These are phyloP conservation scores for Peronospora belbahrii DNA, from an alignment of 352 stramenopile genomes.

Conservation along the genomic window DNA sequence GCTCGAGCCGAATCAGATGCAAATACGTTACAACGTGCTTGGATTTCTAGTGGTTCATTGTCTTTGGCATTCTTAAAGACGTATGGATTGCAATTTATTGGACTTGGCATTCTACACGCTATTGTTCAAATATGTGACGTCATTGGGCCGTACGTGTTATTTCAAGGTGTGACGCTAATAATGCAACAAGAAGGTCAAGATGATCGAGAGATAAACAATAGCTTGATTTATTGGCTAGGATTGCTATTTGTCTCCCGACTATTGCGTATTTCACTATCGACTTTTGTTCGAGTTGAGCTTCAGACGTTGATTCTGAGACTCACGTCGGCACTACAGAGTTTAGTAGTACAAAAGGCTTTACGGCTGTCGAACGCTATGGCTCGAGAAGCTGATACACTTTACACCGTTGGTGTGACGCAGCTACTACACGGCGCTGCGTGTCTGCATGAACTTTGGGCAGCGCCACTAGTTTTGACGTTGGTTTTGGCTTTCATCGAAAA, in stretches of 20 bases:
- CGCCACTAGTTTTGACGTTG: constrained; percentile 43
- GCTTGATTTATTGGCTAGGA: constrained; percentile 51
- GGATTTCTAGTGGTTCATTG: constrained; percentile 50
- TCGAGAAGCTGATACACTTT: constrained; percentile 45
- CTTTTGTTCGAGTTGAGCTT: constrained; percentile 53
- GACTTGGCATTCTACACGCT: constrained; percentile 36
- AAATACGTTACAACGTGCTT: constrained; percentile 47
- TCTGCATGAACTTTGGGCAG: constrained; percentile 67
- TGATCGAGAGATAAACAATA: constrained; percentile 4
- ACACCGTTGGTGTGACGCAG: constrained; percentile 51
- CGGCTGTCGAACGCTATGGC: constrained; percentile 28
- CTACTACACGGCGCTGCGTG: constrained; percentile 53
- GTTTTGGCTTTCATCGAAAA: constrained; percentile 43
- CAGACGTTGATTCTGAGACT: constrained; percentile 58
- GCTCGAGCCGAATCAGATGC: constrained; percentile 38
- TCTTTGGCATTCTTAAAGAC: constrained; percentile 40
- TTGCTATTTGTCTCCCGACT: constrained; percentile 53
- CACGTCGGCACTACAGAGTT: constrained; percentile 55
- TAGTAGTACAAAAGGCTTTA: constrained; percentile 70
- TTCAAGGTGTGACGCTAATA: constrained; percentile 45
- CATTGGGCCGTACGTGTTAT: constrained; percentile 55
- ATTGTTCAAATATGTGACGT: constrained; percentile 46
- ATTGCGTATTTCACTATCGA: constrained; percentile 53
- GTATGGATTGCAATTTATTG: constrained; percentile 40
- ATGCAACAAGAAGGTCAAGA: constrained; percentile 18